Percentiles rank a stretch among this genome's conserved stretches.
Conservation (phyloP, 164 flowering plant species). For the Stephania yunnanensis region DNA sequence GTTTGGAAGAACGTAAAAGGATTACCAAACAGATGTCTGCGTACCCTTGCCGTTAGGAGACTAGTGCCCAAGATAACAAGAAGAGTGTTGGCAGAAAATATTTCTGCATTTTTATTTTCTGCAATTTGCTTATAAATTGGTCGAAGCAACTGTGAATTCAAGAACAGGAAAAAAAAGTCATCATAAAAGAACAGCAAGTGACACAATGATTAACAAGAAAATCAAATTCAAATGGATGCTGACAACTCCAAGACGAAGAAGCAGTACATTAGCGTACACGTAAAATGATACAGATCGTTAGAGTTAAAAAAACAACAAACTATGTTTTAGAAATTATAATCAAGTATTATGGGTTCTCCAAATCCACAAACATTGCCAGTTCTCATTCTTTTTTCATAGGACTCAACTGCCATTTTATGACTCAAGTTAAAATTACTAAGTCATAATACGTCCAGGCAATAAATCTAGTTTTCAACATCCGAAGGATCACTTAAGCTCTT, state of each 20-base stretch:
- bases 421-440: background rate
- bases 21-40: conserved; percentile 13
- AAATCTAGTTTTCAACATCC: background rate
- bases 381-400: background rate
- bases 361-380: background rate
- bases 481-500: background rate
- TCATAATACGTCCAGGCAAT: background rate
- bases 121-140: conserved; percentile 98
- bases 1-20: conserved; percentile 7
- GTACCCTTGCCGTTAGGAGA: conserved; percentile 97
- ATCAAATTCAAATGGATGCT: background rate
- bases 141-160: conserved; percentile 72
- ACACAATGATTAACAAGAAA: background rate
- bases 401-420: background rate
- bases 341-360: background rate
- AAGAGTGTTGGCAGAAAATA: conserved; percentile 96
- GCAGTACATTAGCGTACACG: background rate
- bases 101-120: conserved; percentile 97
- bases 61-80: conserved; percentile 97
- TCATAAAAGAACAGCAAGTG: background rate
- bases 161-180: conserved; percentile 5
- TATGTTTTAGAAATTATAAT: background rate
- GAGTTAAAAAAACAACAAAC: background rate
- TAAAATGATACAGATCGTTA: background rate
- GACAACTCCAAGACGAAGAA: background rate